Evolutionary conservation across 2,329 filamentous ascomycete genomes (phyloP).

Genomic region (Amylocarpus encephaloides): DNA sequence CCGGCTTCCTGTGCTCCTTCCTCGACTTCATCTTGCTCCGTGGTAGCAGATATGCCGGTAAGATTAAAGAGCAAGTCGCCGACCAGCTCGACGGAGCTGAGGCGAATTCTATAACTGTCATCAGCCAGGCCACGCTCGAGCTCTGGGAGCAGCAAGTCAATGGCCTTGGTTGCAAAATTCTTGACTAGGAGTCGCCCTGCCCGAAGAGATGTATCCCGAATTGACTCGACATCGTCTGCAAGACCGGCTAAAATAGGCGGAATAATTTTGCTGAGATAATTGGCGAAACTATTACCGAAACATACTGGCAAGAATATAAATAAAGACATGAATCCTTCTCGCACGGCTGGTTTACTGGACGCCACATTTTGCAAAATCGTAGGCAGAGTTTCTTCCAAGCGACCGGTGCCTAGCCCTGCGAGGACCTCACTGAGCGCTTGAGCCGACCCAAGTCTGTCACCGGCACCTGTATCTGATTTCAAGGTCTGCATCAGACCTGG

Average conservation of each 20-base stretch:
- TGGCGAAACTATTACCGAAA: constrained; percentile 97
- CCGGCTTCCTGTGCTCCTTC: constrained; percentile 77
- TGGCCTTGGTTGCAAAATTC: constrained; percentile 92
- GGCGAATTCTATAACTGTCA: constrained; percentile 93
- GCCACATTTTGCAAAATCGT: constrained; percentile 95
- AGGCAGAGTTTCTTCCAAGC: constrained; percentile 90
- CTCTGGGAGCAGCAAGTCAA: constrained; percentile 89
- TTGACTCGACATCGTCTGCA: constrained; percentile 93
- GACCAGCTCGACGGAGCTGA: constrained; percentile 96
- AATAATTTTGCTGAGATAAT: constrained; percentile 91
- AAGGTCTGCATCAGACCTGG: constrained; percentile 96
- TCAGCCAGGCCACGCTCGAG: constrained; percentile 95
- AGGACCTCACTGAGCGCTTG: constrained; percentile 96
- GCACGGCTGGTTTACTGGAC: constrained; percentile 80
- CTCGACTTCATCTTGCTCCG: constrained; percentile 66
- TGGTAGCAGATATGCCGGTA: constrained; percentile 75
- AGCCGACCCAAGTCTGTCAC: constrained; percentile 90
- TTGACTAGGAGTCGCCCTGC: constrained; percentile 93
- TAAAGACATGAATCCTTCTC: constrained; percentile 98
- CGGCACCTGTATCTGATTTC: constrained; percentile 93
- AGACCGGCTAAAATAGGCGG: constrained; percentile 90
- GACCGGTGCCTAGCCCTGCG: constrained; percentile 84
- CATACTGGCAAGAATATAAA: constrained; percentile 99
- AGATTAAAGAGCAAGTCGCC: constrained; percentile 97
- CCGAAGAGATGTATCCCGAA: constrained; percentile 90